Evolutionary conservation across 352 stramenopile genomes (phyloP).

Genomic region (Phytophthora hibernalis): DNA sequence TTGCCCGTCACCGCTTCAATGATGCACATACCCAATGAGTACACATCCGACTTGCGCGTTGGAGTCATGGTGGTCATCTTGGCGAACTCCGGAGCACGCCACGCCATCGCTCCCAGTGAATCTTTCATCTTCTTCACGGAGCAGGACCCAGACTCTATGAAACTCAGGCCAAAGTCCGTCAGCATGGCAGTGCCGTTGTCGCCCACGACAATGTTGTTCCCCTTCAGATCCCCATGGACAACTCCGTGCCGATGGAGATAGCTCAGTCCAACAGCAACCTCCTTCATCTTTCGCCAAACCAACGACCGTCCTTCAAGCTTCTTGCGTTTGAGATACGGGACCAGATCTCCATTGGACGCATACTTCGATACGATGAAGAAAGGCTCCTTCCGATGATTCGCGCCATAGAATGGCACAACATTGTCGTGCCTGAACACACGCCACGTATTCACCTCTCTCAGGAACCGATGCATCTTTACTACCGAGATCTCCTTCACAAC

Average conservation of each 20-base stretch:
- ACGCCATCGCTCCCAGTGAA: too few species aligned
- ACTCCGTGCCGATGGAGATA: conserved; percentile 27
- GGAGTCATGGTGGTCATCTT: too few species aligned
- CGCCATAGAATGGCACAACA: conserved; percentile 28
- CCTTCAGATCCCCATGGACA: conserved; percentile 37
- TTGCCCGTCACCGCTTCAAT: too few species aligned
- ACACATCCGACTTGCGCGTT: too few species aligned
- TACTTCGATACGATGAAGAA: conserved; percentile 33
- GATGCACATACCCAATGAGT: too few species aligned
- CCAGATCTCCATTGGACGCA: conserved; percentile 21
- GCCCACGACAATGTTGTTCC: too few species aligned
- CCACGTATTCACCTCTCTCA: conserved; percentile 29
- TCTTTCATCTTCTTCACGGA: conserved; percentile 24
- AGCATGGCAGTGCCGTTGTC: conserved; percentile 37
- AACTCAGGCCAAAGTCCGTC: conserved; percentile 48
- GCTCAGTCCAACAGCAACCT: conserved; percentile 24
- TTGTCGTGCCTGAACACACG: conserved; percentile 18
- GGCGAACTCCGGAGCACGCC: too few species aligned
- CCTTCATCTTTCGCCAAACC: conserved; percentile 19
- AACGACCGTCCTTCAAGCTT: neutral
- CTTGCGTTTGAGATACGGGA: conserved; percentile 17
- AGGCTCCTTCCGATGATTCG: conserved; percentile 20
- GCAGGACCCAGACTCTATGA: too few species aligned
- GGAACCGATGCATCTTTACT: conserved; percentile 12
- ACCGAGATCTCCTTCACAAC: conserved; percentile 22